Evolutionary conservation across 1,139 yeast species (phyloP), one percentile per base, ranked within the genome.

Genomic region (Diutina siamensis): DNA sequence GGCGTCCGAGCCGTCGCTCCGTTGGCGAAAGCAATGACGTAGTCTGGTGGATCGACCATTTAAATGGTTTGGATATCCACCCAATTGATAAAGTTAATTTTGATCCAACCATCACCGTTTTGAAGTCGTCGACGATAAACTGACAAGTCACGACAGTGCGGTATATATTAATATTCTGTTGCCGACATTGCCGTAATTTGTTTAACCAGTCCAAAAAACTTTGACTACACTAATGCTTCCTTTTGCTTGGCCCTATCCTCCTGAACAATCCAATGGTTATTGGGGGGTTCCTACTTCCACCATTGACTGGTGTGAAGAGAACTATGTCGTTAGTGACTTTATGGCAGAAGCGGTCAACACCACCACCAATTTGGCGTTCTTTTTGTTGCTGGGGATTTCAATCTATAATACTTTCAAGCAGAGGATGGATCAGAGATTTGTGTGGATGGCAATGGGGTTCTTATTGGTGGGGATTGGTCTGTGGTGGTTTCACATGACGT

Each of bases 271-370:
- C 22, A 50, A 62, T 44, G 76, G 76, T 10, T 71, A 53, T 53
- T 71, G 76, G 76, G 76, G 76, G 1, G 54, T 57, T n/a, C 72
- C 73, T 10, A 69, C 75, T 4, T 67, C 94, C 31, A 86, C 96
- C 28, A 88, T 88, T 46, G 97, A 88, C 58, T 88, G 97, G 97
- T 88, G 97, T 64, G 97, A 88, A 62, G 97, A 88, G 59, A 89
- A 88, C 64, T 88, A 88, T 59, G 92, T 87, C 10, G 84, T 88
- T 9, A 75, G 89, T n/a, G 71, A 71, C 18, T 88, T 83, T 56
- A 71, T 88, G 47, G 96, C 96, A n/a, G 97, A 88, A 60, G 82
- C 86, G 47, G 70, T 88, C 49, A 88, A 88, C 58, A 84, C 96
- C 4, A 57, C 76, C 45, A 86, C 97, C 46, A 88, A 88, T 58